phyloP scores from a whole-genome alignment of 345 rosid genomes.

The Gossypium herbaceum region DNA sequence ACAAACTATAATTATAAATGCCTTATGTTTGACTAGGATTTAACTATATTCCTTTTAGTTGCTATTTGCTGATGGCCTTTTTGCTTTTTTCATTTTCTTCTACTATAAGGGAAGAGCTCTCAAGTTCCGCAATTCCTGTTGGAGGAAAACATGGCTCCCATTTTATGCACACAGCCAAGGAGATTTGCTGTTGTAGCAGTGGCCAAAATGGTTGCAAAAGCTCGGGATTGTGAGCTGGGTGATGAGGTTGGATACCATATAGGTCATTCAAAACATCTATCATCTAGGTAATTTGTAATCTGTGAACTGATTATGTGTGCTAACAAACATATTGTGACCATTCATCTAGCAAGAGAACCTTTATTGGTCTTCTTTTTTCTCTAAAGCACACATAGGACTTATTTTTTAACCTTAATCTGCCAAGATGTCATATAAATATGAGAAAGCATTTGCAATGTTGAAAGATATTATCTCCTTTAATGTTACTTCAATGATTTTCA shows the following conservation, averaged over 20 bases:
- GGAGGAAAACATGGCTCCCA: conserved; percentile 64
- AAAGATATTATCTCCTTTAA: not conserved
- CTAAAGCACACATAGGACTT: not conserved
- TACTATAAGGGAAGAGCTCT: conserved; percentile 78
- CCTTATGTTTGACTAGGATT: conserved; percentile 1
- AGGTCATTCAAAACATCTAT: conserved; percentile 72
- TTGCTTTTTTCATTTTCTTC: conserved; percentile 4
- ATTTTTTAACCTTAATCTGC: not conserved
- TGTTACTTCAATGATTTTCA: not conserved
- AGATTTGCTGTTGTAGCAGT: conserved; percentile 96
- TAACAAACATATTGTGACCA: not conserved
- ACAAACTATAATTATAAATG: not conserved
- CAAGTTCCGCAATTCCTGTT: conserved; percentile 91
- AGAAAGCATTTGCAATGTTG: not conserved
- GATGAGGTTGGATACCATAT: conserved; percentile 92
- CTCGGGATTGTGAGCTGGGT: conserved; percentile 79
- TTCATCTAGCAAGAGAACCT: not conserved
- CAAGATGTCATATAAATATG: not conserved
- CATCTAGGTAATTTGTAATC: conserved; percentile 41
- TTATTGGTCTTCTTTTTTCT: not conserved
- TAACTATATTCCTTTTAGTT: conserved; percentile 8
- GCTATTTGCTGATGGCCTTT: conserved; percentile 2
- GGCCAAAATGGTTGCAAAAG: conserved; percentile 86
- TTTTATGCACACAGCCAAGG: conserved; percentile 88
- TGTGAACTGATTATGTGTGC: not conserved